These are phyloP conservation scores for Kwoniella mangroviensis DNA, from an alignment of 768 basidiomycete species.

Conservation along the genomic window DNA sequence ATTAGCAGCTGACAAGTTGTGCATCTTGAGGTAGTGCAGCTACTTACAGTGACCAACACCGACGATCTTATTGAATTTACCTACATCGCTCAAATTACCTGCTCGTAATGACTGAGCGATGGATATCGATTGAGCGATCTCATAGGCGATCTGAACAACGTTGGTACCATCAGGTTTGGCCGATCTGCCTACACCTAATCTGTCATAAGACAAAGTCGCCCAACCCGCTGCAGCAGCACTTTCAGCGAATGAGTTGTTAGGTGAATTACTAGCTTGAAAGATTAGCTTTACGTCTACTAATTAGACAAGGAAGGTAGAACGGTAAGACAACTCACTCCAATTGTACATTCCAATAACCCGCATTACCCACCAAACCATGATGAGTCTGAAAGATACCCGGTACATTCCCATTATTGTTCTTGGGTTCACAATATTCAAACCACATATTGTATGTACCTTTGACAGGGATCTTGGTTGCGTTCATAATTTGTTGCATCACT, in stretches of 20 bases:
- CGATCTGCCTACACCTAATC: constrained; percentile 45
- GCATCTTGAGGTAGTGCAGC: not conserved
- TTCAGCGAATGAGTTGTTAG: constrained; percentile 42
- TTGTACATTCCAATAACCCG: constrained; percentile 43
- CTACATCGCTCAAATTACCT: constrained; percentile 29
- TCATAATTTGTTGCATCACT: constrained; percentile 23
- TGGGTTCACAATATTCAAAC: constrained; percentile 46
- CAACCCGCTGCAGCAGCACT: constrained; percentile 36
- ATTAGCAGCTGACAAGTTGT: no score
- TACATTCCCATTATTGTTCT: constrained; percentile 17
- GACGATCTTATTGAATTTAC: constrained; percentile 33
- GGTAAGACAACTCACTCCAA: constrained; percentile 22
- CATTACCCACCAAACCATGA: constrained; percentile 38
- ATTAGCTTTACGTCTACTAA: no score
- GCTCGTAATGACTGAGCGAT: constrained; percentile 34
- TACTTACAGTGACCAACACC: constrained; percentile 39
- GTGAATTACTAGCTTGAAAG: constrained; percentile 6
- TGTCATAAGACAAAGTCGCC: constrained; percentile 47
- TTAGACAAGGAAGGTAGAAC: no score
- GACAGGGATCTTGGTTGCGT: constrained; percentile 29
- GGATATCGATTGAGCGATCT: constrained; percentile 39
- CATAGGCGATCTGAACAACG: constrained; percentile 41
- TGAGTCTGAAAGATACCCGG: constrained; percentile 37
- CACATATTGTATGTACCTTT: constrained; percentile 36
- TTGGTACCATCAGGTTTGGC: constrained; percentile 45